Percentiles rank a stretch among this genome's conserved stretches.
These are phyloP conservation scores for Saussurea involucrata DNA, from an alignment of 129 eudicot species.

Conservation along the genomic window DNA sequence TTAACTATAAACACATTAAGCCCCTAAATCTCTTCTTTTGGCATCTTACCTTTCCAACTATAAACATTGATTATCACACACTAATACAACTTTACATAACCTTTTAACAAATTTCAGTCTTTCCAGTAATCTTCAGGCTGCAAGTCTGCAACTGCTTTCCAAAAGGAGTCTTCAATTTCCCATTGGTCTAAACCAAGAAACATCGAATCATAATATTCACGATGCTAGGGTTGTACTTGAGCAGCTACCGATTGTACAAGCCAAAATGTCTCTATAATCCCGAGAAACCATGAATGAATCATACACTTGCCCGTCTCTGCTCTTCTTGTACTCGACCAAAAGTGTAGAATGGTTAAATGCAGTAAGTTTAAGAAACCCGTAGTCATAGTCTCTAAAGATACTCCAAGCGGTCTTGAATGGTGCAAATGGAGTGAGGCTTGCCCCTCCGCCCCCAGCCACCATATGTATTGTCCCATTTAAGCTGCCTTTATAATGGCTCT, in stretches of 20 bases:
- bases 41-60: not conserved
- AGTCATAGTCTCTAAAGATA: conserved; percentile 56
- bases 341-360: conserved; percentile 61
- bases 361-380: conserved; percentile 65
- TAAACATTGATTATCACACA: not conserved
- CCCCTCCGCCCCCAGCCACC: conserved; percentile 75
- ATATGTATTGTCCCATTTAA: conserved; percentile 67
- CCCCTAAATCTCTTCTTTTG: conserved; percentile 4
- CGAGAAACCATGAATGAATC: conserved; percentile 67
- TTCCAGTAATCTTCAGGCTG: not conserved
- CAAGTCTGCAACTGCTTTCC: not conserved
- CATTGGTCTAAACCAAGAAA: not conserved
- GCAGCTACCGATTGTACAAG: conserved; percentile 60
- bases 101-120: conserved; percentile 3
- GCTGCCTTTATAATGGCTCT: conserved; percentile 39
- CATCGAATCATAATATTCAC: conserved; percentile 18
- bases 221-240: conserved; percentile 53
- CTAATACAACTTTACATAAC: not conserved
- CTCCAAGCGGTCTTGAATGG: conserved; percentile 53
- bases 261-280: conserved; percentile 68
- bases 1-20: conserved; percentile 11
- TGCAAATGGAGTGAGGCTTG: conserved; percentile 46
- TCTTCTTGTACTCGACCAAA: conserved; percentile 70
- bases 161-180: not conserved
- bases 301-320: conserved; percentile 61